phyloP scores from a whole-genome alignment of 164 flowering plant species.

The Tetracentron sinense region DNA sequence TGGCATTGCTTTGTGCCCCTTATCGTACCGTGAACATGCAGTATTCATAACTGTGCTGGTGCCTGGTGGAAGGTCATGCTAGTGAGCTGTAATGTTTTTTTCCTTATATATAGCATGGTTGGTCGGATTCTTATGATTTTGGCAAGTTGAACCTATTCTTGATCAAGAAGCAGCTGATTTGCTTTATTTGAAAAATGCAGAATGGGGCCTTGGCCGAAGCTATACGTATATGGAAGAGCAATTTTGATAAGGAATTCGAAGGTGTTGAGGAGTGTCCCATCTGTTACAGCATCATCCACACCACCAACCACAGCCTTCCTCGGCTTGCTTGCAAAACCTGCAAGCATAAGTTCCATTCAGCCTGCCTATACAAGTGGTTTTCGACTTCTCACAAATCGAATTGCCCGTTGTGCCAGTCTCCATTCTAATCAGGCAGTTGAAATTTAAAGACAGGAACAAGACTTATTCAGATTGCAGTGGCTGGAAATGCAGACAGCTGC shows the following conservation, averaged over 20 bases:
- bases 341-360: slow-evolving; percentile 95
- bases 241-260: slow-evolving; percentile 90
- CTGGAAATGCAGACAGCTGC: neutral
- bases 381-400: slow-evolving; percentile 91
- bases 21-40: too few relatives aligned
- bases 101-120: neutral
- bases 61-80: too few relatives aligned
- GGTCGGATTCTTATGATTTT: neutral
- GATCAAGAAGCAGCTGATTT: neutral
- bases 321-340: slow-evolving; percentile 96
- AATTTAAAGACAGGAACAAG: neutral
- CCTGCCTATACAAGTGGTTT: slow-evolving; percentile 97
- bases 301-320: slow-evolving; percentile 77
- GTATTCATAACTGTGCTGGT: too few relatives aligned
- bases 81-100: too few relatives aligned
- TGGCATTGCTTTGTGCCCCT: too few relatives aligned
- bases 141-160: neutral
- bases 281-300: slow-evolving; percentile 95
- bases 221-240: slow-evolving; percentile 79
- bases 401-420: slow-evolving; percentile 96
- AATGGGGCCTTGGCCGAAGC: slow-evolving; percentile 96
- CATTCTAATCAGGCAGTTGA: slow-evolving; percentile 44
- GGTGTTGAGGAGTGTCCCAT: slow-evolving; percentile 99
- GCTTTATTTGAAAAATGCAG: slow-evolving; percentile 33
- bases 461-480: neutral